Base-by-base conservation (phyloP, 306 rosid genomes). In the Arachis stenosperma region DNA sequence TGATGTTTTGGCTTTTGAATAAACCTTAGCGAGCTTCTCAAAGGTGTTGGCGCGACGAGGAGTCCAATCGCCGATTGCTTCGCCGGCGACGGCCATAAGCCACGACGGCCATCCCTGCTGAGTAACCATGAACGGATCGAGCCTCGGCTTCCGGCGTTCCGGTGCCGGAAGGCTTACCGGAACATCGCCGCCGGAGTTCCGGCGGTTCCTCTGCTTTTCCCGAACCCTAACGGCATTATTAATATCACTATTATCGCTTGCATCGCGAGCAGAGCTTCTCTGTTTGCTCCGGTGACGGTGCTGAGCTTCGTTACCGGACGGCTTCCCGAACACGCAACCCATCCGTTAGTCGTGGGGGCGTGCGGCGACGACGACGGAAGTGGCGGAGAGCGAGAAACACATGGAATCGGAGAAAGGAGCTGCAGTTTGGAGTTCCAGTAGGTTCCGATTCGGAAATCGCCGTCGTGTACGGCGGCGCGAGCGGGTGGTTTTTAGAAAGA, bases 31-130 rank as follows among this genome's bases (percentile, higher is more conserved):
- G 6, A 94, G 93, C 78, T 92, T 91, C 90, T 94, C 99, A 70
- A 94, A 94, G 8, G 97, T 71, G 82, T 81, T 94, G 77, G 99
- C 96, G 12, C 93, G 95, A 39, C 99, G 97, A 76, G 99, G 99
- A 37, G 90, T 84, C 99, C 99, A 94, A 30, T 86, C 97, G 48
- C 84, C 84, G 78, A 94, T 94, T 6, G 92, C 97, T 3, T 94
- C 97, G 54, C 99, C 96, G 57, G 97, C 96, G 66, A 90, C 97
- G 6, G 88, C 96, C 79, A 88, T 61, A 3, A 94, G 82, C 99
- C 99, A 94, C 40, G 96, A 75, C 27, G 99, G 99, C 99, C 99
- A 94, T 8, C 97, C 97, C 67, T 89, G 92, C 71, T 87, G 86
- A 57, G 78, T 87, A 41, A 61, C 65, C 33, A 59, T 70, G 40